phyloP scores from a whole-genome alignment of 75 land plant genomes.

The Picea glauca region DNA sequence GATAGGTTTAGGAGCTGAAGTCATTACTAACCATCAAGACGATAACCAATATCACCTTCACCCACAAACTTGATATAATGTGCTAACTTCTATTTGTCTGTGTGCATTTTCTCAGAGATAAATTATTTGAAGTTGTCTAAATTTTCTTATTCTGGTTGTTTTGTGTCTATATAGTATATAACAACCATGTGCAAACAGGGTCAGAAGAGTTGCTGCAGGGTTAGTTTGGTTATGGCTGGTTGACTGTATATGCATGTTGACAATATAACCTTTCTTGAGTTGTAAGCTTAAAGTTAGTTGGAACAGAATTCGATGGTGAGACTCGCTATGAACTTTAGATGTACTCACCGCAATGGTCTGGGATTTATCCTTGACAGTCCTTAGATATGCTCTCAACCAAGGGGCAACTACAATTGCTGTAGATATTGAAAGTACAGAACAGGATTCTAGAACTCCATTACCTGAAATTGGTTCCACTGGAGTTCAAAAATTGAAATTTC shows the following conservation, averaged over 20 bases:
- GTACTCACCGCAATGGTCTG: not conserved
- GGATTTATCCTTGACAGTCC: slow-evolving; percentile 16
- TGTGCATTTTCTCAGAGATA: no score
- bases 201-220: not conserved
- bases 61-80: no score
- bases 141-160: no score
- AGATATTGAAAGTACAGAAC: slow-evolving; percentile 48
- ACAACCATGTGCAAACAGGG: not conserved
- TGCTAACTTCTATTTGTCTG: no score
- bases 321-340: not conserved
- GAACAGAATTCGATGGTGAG: not conserved
- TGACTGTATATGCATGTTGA: not conserved
- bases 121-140: no score
- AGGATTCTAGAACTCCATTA: not conserved
- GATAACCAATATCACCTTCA: no score
- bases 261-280: not conserved
- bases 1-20: not conserved
- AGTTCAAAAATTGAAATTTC: slow-evolving; percentile 24
- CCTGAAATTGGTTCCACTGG: slow-evolving; percentile 3
- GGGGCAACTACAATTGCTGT: slow-evolving; percentile 75
- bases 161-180: no score
- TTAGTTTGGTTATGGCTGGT: not conserved
- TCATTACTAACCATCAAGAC: not conserved
- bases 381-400: slow-evolving; percentile 81
- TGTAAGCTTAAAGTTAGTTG: not conserved